Evolutionary conservation across 228 moss, liverwort and hornwort genomes (phyloP).

Genomic region (Sphagnum magellanicum): DNA sequence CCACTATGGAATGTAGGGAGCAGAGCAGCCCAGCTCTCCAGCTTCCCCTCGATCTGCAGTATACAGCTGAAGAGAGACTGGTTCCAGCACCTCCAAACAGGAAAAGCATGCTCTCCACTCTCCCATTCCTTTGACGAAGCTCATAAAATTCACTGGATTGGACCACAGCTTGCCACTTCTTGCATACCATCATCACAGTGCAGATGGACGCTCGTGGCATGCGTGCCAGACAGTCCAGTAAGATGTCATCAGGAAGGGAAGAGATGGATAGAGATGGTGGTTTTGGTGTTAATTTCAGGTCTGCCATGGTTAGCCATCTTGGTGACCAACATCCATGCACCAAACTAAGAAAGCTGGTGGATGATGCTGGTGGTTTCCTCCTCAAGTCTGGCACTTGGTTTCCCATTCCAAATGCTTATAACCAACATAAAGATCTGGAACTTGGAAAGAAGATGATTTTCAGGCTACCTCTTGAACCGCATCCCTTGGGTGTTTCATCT

Average conservation of each 20-base stretch:
- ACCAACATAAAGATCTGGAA: no score
- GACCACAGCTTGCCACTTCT: constrained; percentile 64
- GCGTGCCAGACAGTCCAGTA: constrained; percentile 71
- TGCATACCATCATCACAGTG: constrained; percentile 85
- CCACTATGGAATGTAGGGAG: constrained; percentile 60
- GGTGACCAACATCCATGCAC: constrained; percentile 39
- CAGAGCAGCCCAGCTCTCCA: constrained; percentile 71
- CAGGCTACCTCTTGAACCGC: no score
- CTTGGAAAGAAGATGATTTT: no score
- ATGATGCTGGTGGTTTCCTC: constrained; percentile 25
- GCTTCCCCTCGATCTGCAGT: constrained; percentile 58
- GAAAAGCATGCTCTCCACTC: constrained; percentile 70
- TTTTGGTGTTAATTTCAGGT: constrained; percentile 9
- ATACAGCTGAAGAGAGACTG: constrained; percentile 60
- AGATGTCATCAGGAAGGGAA: constrained; percentile 64
- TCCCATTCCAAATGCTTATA: no score
- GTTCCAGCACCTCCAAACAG: constrained; percentile 76
- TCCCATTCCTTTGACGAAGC: constrained; percentile 51
- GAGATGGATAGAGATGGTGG: constrained; percentile 30
- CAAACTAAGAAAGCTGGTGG: constrained; percentile 21
- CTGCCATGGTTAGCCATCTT: constrained; percentile 11
- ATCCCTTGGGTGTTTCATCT: no score
- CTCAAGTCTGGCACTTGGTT: constrained; percentile 12
- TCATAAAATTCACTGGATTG: constrained; percentile 78
- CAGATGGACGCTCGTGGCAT: constrained; percentile 70